Evolutionary conservation across 192 early-diverging fungal genomes (phyloP).

Genomic region (Entophlyctis helioformis): DNA sequence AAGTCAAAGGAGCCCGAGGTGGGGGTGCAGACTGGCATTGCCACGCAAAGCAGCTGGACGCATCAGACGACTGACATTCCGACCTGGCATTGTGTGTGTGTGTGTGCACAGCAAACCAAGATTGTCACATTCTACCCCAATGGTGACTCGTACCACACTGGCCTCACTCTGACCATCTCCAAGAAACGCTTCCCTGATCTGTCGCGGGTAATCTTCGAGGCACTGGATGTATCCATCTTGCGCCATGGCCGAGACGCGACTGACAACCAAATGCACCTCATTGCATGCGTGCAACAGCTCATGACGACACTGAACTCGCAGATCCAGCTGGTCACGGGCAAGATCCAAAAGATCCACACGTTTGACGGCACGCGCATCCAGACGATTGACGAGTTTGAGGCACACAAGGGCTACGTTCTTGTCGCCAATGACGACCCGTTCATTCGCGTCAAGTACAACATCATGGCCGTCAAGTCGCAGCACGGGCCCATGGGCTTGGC

Average conservation of each 20-base stretch:
- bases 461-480: too few relatives aligned
- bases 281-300: too few relatives aligned
- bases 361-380: constrained; percentile 11
- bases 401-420: constrained; percentile 21
- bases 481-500: too few relatives aligned
- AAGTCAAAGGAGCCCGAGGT: too few relatives aligned
- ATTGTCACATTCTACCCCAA: constrained; percentile 38
- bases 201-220: constrained; percentile 25
- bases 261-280: too few relatives aligned
- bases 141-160: constrained; percentile 35
- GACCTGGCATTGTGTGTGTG: too few relatives aligned
- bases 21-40: too few relatives aligned
- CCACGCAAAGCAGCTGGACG: too few relatives aligned
- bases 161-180: constrained; percentile 24
- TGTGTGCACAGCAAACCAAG: background rate
- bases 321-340: constrained; percentile 18
- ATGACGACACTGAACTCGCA: constrained; percentile 28
- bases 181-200: constrained; percentile 24
- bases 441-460: constrained; percentile 25
- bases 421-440: constrained; percentile 38
- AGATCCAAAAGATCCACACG: constrained; percentile 24
- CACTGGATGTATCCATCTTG: too few relatives aligned
- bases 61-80: too few relatives aligned
- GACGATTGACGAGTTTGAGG: constrained; percentile 10
- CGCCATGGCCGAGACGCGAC: too few relatives aligned